Base-by-base conservation (phyloP, 441 rosid genomes). In the Populus hybrid region DNA sequence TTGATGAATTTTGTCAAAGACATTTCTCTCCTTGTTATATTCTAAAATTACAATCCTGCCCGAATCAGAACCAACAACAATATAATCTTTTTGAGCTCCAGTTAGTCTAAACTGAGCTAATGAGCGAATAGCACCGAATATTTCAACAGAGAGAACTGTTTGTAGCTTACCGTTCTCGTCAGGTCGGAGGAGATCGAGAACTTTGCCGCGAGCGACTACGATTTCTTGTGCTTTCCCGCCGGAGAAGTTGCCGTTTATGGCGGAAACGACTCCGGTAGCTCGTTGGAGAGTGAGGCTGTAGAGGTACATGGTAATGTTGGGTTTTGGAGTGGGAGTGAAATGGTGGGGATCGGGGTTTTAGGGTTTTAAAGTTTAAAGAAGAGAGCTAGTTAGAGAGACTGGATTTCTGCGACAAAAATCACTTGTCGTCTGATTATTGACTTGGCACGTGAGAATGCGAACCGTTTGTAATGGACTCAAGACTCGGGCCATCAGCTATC, bases 181-280 rank as follows among this genome's bases (percentile, higher is more conserved):
- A n/a, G 97, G 95, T 8, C 97, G 97, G 69, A 94, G 94, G 63
- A 95, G 98, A 72, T 95, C 98, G 46, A 95, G 92, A 35, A 94
- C 86, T 85, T 95, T 94, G 12, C 99, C 98, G n/a, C 97, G 97
- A 26, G 99, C 99, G 23, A 95, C 95, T 26, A 89, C 97, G 64
- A 95, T 93, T 83, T 95, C 99, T 70, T 93, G 98, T 57, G 84
- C 34, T 83, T 92, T 95, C 28, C 93, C 93, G 78, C 98, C 98
- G 79, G 98, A 90, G 90, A 95, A 94, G 87, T 87, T 92, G 35
- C 97, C 98, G 42, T 92, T 95, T 67, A 92, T 90, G 24, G 99
- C 97, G 82, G 87, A 83, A 11, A 87, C 81, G 66, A 95, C 84
- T 83, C 98, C 99, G 7, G 97, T 95, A 76, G 99, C 90, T 72